These are phyloP conservation scores for Gossypium australe DNA, from an alignment of 345 rosid species.

Conservation along the genomic window DNA sequence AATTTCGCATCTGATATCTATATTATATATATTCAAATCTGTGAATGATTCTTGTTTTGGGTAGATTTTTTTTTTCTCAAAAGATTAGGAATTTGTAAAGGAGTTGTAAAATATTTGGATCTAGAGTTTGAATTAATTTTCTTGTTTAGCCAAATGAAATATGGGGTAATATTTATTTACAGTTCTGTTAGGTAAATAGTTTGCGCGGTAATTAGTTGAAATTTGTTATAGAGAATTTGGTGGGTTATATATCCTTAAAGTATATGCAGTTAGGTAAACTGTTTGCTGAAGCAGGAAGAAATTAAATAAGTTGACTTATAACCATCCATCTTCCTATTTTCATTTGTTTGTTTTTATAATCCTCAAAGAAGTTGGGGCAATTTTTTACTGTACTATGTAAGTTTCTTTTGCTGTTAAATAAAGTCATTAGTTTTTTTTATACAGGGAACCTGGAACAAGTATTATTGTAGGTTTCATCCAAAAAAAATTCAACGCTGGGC, in stretches of 20 bases:
- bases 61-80: no score
- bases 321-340: not conserved
- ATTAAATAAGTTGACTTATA: not conserved
- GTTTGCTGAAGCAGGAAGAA: not conserved
- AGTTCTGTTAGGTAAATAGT: not conserved
- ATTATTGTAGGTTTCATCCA: no score
- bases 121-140: no score
- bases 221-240: not conserved
- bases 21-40: no score
- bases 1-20: no score
- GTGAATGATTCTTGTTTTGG: no score
- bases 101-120: no score
- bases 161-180: not conserved
- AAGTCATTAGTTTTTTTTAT: not conserved
- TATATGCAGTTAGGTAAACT: constrained; percentile 2
- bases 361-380: constrained; percentile 3
- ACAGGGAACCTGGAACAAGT: not conserved
- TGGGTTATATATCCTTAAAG: not conserved
- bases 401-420: not conserved
- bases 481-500: no score
- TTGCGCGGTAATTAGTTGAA: not conserved
- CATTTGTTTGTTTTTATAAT: not conserved
- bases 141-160: not conserved
- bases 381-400: not conserved
- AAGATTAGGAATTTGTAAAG: no score